Evolutionary conservation across 2,329 filamentous ascomycete genomes (phyloP).

Genomic region (Paraconiothyrium brasiliense): DNA sequence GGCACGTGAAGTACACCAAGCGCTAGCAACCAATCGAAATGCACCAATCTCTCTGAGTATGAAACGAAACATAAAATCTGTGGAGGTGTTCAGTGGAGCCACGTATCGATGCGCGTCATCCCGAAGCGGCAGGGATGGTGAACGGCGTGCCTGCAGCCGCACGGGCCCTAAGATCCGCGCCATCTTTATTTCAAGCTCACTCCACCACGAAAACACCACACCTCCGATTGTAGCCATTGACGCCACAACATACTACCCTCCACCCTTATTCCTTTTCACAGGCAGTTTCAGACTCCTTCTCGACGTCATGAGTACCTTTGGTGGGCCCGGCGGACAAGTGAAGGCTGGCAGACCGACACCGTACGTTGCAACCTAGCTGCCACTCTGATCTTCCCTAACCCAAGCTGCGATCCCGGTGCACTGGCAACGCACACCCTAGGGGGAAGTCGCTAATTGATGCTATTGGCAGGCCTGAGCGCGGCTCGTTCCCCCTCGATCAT

Average conservation of each 20-base stretch:
- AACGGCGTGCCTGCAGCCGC: conserved; percentile 16
- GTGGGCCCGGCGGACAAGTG: conserved; percentile 73
- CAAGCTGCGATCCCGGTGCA: conserved; percentile 10
- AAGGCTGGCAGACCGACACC: conserved; percentile 74
- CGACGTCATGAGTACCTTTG: conserved; percentile 69
- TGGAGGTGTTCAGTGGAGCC: not conserved
- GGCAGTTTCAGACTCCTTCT: not conserved
- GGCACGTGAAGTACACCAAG: too few species aligned
- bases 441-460: conserved; percentile 20
- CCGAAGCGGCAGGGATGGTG: conserved; percentile 24
- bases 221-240: conserved; percentile 17
- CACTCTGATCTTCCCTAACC: conserved; percentile 12
- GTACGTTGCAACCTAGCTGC: conserved; percentile 58
- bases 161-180: conserved; percentile 26
- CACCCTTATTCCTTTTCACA: not conserved
- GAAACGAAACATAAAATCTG: not conserved
- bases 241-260: not conserved
- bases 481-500: conserved; percentile 96
- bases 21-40: too few species aligned
- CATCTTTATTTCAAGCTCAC: conserved; percentile 40
- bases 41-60: too few species aligned
- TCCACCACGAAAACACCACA: conserved; percentile 24
- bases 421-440: not conserved
- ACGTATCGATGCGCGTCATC: conserved; percentile 27
- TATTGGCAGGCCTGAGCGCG: conserved; percentile 78